Conservation (phyloP, 176 grass and related monocot genomes). For the Olyra latifolia region DNA sequence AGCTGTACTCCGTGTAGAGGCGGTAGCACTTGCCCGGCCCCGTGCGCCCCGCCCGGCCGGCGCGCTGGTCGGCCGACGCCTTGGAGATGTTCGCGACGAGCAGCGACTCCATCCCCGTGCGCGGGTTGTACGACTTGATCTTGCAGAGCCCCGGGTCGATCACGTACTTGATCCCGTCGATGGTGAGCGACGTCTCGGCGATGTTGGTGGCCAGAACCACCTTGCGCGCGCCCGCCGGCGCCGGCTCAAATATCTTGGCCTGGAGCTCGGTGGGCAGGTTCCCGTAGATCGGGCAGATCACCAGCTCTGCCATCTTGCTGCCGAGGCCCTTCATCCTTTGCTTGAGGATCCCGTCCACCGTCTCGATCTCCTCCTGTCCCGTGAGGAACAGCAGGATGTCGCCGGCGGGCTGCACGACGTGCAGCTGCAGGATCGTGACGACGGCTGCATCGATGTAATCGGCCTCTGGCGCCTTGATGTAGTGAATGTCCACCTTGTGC, state of each 20-base stretch:
- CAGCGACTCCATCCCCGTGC: constrained; percentile 60
- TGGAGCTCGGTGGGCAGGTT: constrained; percentile 55
- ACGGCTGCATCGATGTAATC: constrained; percentile 59
- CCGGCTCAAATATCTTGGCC: constrained; percentile 59
- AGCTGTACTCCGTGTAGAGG: constrained; percentile 59
- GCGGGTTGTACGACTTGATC: constrained; percentile 65
- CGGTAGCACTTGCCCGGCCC: constrained; percentile 62
- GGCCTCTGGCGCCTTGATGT: constrained; percentile 55
- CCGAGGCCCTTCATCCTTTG: constrained; percentile 37
- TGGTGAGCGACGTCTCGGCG: constrained; percentile 78
- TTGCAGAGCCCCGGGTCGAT: constrained; percentile 64
- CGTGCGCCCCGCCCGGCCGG: constrained; percentile 58
- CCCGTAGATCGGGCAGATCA: constrained; percentile 50
- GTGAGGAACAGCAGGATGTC: constrained; percentile 74
- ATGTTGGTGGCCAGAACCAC: constrained; percentile 71
- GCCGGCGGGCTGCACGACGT: constrained; percentile 44
- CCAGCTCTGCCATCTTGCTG: constrained; percentile 45
- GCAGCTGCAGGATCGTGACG: constrained; percentile 54
- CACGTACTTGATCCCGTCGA: constrained; percentile 72
- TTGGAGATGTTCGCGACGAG: constrained; percentile 53
- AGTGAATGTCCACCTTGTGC: constrained; percentile 56
- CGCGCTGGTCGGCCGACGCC: constrained; percentile 56
- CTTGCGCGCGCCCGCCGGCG: constrained; percentile 55
- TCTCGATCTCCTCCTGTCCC: constrained; percentile 76
- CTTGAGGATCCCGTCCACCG: constrained; percentile 47